These are phyloP conservation scores for Lippia alba DNA, from an alignment of 305 asterid species.

Conservation along the genomic window DNA sequence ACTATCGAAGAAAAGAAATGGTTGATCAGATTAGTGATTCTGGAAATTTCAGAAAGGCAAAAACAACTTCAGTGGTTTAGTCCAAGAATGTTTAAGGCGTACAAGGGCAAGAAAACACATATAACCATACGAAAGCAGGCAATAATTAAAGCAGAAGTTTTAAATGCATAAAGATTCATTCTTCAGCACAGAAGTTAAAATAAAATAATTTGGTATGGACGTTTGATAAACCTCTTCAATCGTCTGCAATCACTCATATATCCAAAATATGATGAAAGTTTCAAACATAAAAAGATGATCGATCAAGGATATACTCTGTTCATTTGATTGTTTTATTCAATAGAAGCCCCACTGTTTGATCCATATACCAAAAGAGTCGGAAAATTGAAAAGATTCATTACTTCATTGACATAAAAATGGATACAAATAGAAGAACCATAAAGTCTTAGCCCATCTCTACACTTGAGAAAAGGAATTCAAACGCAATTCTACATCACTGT, in stretches of 20 bases:
- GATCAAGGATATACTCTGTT: too few species aligned
- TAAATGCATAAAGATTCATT: background rate
- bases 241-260: too few species aligned
- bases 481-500: too few species aligned
- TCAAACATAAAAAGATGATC: too few species aligned
- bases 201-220: too few species aligned
- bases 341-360: too few species aligned
- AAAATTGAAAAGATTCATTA: background rate
- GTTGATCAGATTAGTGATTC: slow-evolving; percentile 2
- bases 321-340: too few species aligned
- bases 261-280: too few species aligned
- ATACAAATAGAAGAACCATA: background rate
- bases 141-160: background rate
- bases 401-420: too few species aligned
- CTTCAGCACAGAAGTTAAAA: background rate
- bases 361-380: background rate
- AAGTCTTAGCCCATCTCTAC: background rate
- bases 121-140: background rate
- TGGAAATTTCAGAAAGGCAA: slow-evolving; percentile 10
- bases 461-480: background rate
- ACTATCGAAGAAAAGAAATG: slow-evolving; percentile 34
- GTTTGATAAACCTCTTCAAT: too few species aligned
- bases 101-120: background rate
- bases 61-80: background rate
- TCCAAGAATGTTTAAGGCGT: too few species aligned